Percentiles rank a stretch among this genome's conserved stretches.
These are phyloP conservation scores for Penicillium cosmopolitanum DNA, from an alignment of 495 filamentous ascomycete genomes.

Conservation along the genomic window DNA sequence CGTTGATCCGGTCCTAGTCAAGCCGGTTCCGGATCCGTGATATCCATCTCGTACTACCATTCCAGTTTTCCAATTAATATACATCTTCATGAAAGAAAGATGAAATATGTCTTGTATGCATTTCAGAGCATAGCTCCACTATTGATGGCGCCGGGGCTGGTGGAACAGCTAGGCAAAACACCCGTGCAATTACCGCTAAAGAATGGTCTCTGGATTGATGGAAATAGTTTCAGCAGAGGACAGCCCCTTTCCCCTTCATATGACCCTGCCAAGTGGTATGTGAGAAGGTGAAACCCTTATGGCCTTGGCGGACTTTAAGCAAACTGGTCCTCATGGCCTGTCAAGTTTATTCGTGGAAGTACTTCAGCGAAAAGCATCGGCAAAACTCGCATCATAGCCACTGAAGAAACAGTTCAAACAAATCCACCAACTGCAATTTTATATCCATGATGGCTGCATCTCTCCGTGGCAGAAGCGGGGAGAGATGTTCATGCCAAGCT, in stretches of 20 bases:
- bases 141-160: too few species aligned
- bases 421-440: not conserved
- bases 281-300: not conserved
- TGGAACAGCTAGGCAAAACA: not conserved
- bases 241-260: constrained; percentile 9
- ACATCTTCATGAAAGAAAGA: too few species aligned
- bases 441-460: not conserved
- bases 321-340: not conserved
- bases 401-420: not conserved
- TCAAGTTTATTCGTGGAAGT: not conserved
- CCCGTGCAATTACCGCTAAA: not conserved
- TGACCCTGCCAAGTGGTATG: not conserved
- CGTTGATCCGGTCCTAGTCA: too few species aligned
- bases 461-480: constrained; percentile 2
- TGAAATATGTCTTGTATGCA: too few species aligned
- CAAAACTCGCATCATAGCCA: not conserved
- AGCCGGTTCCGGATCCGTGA: too few species aligned
- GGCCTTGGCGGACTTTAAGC: not conserved
- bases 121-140: too few species aligned
- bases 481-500: constrained; percentile 1
- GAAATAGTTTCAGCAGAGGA: constrained; percentile 1
- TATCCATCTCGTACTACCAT: too few species aligned
- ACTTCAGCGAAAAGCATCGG: not conserved
- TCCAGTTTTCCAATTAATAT: too few species aligned
- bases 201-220: constrained; percentile 5